Percentiles rank a stretch among this genome's conserved stretches.
Evolutionary conservation across 495 filamentous ascomycete genomes (phyloP).

Genomic region (Lepraria neglecta): DNA sequence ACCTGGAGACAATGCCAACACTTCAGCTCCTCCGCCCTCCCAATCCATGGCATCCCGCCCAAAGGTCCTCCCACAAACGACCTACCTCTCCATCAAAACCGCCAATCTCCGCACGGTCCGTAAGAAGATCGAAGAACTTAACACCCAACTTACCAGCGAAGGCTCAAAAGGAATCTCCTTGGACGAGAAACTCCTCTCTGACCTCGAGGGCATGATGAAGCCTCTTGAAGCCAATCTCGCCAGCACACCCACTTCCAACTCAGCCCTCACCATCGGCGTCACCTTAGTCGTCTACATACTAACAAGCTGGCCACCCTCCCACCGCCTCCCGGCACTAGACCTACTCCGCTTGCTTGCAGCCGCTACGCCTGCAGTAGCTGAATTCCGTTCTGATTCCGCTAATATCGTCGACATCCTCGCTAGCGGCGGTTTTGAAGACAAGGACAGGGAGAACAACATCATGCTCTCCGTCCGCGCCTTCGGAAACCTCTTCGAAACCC

Average conservation of each 20-base stretch:
- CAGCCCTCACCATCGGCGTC: slow-evolving; percentile 43
- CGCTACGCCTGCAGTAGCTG: slow-evolving; percentile 54
- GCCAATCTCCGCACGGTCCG: slow-evolving; percentile 58
- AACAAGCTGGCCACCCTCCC: slow-evolving; percentile 68
- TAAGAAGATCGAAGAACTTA: slow-evolving; percentile 69
- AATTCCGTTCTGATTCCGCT: slow-evolving; percentile 50
- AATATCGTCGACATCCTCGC: slow-evolving; percentile 42
- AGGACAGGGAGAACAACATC: slow-evolving; percentile 59
- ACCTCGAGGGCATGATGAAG: slow-evolving; percentile 48
- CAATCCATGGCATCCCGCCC: slow-evolving; percentile 41
- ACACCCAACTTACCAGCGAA: slow-evolving; percentile 55
- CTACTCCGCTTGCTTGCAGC: slow-evolving; percentile 72
- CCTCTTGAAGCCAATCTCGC: slow-evolving; percentile 47
- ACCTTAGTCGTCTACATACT: slow-evolving; percentile 58
- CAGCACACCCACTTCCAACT: slow-evolving; percentile 24
- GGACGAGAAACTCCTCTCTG: slow-evolving; percentile 60
- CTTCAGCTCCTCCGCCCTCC: slow-evolving; percentile 29
- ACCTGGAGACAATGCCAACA: slow-evolving; percentile 52
- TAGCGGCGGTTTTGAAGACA: slow-evolving; percentile 49
- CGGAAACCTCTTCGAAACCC: slow-evolving; percentile 79
- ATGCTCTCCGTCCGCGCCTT: slow-evolving; percentile 81
- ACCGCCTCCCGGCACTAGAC: slow-evolving; percentile 78
- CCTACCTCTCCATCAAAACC: slow-evolving; percentile 67
- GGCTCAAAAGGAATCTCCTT: slow-evolving; percentile 69
- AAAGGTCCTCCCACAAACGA: slow-evolving; percentile 69